phyloP scores from a whole-genome alignment of 2,329 filamentous ascomycete species.

The Calonectria crousiana region DNA sequence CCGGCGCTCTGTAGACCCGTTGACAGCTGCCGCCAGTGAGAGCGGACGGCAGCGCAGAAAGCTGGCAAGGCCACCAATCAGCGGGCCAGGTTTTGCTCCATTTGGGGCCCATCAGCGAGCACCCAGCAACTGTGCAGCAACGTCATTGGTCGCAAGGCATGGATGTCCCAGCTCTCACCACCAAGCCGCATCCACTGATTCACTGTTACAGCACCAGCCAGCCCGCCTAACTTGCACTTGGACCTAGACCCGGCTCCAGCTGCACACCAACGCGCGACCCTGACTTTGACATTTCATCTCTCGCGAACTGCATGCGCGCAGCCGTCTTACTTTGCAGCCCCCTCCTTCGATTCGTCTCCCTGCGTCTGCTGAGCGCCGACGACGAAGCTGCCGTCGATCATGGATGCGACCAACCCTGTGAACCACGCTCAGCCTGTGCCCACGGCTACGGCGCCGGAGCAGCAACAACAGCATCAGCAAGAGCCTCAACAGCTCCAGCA shows the following conservation, averaged over 20 bases:
- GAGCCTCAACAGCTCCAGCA: constrained; percentile 25
- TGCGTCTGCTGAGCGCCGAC: constrained; percentile 28
- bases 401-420: constrained; percentile 42
- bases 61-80: constrained; percentile 37
- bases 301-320: constrained; percentile 37
- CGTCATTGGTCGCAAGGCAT: constrained; percentile 34
- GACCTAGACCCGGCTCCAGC: constrained; percentile 24
- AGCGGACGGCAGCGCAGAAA: background rate
- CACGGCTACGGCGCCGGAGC: constrained; percentile 28
- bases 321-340: constrained; percentile 15
- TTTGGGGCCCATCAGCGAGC: constrained; percentile 33
- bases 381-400: constrained; percentile 30
- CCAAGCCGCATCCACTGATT: constrained; percentile 36
- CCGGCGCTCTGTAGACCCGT: background rate
- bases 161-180: constrained; percentile 35
- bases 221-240: constrained; percentile 33
- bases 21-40: background rate
- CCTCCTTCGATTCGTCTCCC: constrained; percentile 27
- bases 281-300: constrained; percentile 5
- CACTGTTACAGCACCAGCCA: constrained; percentile 24
- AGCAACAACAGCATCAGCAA: constrained; percentile 31
- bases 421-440: constrained; percentile 35
- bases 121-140: constrained; percentile 19
- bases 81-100: background rate
- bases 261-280: constrained; percentile 19